phyloP scores from a whole-genome alignment of 148 eudicot species.

The Agrostemma githago region DNA sequence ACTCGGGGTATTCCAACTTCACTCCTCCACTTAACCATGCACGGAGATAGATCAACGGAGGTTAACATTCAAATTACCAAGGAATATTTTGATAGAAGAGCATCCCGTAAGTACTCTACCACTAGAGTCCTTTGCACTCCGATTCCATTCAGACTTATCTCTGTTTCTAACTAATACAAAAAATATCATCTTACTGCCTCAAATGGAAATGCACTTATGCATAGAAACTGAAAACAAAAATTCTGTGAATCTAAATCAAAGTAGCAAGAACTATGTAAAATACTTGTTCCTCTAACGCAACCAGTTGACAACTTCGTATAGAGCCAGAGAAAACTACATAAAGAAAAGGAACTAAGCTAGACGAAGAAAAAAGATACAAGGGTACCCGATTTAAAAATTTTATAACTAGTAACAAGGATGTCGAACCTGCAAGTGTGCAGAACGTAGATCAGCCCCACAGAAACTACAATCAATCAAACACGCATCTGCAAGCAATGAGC shows the following conservation, averaged over 20 bases:
- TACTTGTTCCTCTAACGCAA: neutral
- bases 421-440: constrained; percentile 88
- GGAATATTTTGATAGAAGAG: neutral
- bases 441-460: constrained; percentile 84
- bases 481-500: constrained; percentile 61
- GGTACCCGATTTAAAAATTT: neutral
- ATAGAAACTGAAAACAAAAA: neutral
- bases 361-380: neutral
- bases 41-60: neutral
- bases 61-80: neutral
- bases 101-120: neutral
- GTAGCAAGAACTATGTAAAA: neutral
- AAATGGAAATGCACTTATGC: neutral
- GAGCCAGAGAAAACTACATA: neutral
- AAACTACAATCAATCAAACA: constrained; percentile 87
- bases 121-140: neutral
- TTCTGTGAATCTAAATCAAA: neutral
- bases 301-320: neutral
- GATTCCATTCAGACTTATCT: neutral
- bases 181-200: neutral
- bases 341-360: neutral
- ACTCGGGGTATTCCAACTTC: neutral
- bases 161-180: neutral
- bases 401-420: constrained; percentile 9
- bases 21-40: neutral